Percentiles rank a stretch among this genome's conserved stretches.
These are phyloP conservation scores for Tanozyma kutaoensis DNA, from an alignment of 805 yeast genomes.

Conservation along the genomic window DNA sequence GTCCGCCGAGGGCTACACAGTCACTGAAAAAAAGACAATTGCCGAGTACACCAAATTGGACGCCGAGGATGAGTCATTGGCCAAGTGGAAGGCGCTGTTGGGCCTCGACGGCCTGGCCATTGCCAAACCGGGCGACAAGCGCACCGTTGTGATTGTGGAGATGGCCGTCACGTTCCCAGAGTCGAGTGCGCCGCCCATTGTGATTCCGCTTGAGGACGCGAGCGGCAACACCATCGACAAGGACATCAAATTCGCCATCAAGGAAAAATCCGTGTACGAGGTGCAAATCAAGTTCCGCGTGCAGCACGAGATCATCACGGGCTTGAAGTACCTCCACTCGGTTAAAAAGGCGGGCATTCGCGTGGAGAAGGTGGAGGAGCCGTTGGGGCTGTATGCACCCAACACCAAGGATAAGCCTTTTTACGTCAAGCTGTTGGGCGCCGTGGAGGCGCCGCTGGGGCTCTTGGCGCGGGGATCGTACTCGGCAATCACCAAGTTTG, in stretches of 20 bases:
- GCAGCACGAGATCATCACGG: slow-evolving; percentile 86
- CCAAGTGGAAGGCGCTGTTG: slow-evolving; percentile 82
- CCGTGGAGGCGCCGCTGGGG: slow-evolving; percentile 86
- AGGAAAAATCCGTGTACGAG: slow-evolving; percentile 60
- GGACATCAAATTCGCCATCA: slow-evolving; percentile 54
- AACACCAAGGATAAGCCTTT: slow-evolving; percentile 69
- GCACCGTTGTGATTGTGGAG: slow-evolving; percentile 69
- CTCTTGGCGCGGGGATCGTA: slow-evolving; percentile 79
- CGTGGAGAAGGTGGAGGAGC: slow-evolving; percentile 77
- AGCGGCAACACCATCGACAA: slow-evolving; percentile 44
- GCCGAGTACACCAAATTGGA: slow-evolving; percentile 75
- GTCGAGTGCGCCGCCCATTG: slow-evolving; percentile 41
- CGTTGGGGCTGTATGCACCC: slow-evolving; percentile 86
- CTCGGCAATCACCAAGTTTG: slow-evolving; percentile 66
- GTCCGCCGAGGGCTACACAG: slow-evolving; percentile 48
- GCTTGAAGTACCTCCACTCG: slow-evolving; percentile 72
- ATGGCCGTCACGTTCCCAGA: slow-evolving; percentile 62
- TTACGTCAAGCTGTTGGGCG: slow-evolving; percentile 42
- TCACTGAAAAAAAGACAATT: slow-evolving; percentile 61
- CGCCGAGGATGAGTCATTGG: slow-evolving; percentile 81
- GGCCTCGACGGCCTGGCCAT: slow-evolving; percentile 47
- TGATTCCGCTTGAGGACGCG: slow-evolving; percentile 51
- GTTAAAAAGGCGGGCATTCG: slow-evolving; percentile 82
- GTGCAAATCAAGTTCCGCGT: slow-evolving; percentile 67
- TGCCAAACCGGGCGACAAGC: slow-evolving; percentile 42